These are phyloP conservation scores for Mortierella sp. DNA, from an alignment of 371 early-diverging fungal genomes.

Conservation along the genomic window DNA sequence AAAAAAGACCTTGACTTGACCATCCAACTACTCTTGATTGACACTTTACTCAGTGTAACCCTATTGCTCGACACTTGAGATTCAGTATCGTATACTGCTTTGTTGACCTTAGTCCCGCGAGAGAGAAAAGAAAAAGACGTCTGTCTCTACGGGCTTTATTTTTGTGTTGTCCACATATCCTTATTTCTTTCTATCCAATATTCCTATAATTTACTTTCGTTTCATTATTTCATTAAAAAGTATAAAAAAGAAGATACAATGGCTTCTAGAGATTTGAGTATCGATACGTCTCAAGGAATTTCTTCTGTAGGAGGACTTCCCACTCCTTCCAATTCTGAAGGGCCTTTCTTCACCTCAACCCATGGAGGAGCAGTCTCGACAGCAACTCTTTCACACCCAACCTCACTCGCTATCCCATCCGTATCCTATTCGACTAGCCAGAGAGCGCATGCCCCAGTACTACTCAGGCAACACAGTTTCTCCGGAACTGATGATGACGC, in stretches of 20 bases:
- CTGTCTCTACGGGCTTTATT: no score
- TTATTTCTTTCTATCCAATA: no score
- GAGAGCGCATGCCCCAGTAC: not conserved
- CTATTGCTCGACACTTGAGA: no score
- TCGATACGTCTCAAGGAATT: not conserved
- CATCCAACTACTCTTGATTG: no score
- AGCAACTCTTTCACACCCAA: not conserved
- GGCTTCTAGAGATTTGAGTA: not conserved
- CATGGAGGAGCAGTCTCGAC: not conserved
- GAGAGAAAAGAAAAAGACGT: no score
- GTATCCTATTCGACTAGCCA: not conserved
- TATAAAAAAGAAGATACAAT: not conserved
- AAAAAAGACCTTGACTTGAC: no score
- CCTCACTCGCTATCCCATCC: not conserved
- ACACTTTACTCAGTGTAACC: no score
- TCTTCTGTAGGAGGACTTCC: not conserved
- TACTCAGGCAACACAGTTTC: slow-evolving; percentile 1
- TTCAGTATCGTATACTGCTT: no score
- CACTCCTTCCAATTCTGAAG: not conserved
- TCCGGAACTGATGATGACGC: not conserved
- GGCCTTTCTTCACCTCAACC: not conserved
- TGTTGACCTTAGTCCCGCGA: no score
- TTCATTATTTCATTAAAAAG: not conserved
- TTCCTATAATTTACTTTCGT: no score
- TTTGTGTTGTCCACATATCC: no score